These are phyloP conservation scores for Entomortierella beljakovae DNA, from an alignment of 192 early-diverging fungal genomes.

Conservation along the genomic window DNA sequence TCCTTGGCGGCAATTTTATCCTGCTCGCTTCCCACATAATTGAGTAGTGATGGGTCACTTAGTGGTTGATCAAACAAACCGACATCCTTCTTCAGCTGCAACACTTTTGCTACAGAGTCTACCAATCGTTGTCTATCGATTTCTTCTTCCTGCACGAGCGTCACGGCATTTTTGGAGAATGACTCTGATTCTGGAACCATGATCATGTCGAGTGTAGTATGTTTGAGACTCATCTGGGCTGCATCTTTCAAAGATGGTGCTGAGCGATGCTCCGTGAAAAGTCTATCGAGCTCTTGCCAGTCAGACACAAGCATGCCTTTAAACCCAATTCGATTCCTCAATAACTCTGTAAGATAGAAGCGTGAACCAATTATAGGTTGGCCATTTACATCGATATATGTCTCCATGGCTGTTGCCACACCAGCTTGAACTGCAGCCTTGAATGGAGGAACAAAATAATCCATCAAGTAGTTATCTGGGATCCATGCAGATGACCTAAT, in stretches of 20 bases:
- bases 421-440: conserved; percentile 69
- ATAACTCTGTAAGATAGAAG: conserved; percentile 62
- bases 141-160: conserved; percentile 54
- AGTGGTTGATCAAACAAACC: conserved; percentile 60
- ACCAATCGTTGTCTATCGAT: conserved; percentile 58
- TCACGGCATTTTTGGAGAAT: conserved; percentile 55
- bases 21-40: conserved; percentile 59
- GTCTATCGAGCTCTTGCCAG: conserved; percentile 68
- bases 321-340: conserved; percentile 67
- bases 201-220: conserved; percentile 69
- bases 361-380: conserved; percentile 66
- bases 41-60: conserved; percentile 51
- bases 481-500: conserved; percentile 57
- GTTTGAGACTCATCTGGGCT: conserved; percentile 52
- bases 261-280: conserved; percentile 59
- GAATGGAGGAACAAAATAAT: conserved; percentile 73
- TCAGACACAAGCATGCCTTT: conserved; percentile 71
- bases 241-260: conserved; percentile 58
- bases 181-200: conserved; percentile 71
- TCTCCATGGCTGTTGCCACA: conserved; percentile 72
- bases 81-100: conserved; percentile 77
- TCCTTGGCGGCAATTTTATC: conserved; percentile 62
- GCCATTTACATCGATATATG: conserved; percentile 70
- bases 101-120: conserved; percentile 63
- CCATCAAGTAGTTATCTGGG: conserved; percentile 62